Evolutionary conservation across 768 basidiomycete genomes (phyloP), one percentile per base, ranked within the genome.

Genomic region (Auricularia sp.): DNA sequence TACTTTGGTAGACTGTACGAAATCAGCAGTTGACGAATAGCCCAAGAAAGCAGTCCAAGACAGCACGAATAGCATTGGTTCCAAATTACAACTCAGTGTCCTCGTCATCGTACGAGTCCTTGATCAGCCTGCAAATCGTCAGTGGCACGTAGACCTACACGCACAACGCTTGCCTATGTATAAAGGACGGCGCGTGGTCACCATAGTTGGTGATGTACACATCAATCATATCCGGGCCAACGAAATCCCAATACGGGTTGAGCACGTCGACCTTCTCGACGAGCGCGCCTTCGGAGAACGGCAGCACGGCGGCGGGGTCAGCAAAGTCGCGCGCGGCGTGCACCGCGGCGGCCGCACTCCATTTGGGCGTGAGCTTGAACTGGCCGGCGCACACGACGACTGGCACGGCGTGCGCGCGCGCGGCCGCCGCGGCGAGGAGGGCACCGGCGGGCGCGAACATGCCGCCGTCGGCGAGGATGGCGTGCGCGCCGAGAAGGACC

Each of bases 171-270:
- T 69, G 84, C 88, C 93, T 81, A 72, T 94, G 93, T 70, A 98
- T 89, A 63, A 94, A 93, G 18, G 94, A 92, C 21, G 96, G 94
- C 29, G 95, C 92, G 73, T 98, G 95, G 74, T 97, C 96, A 24
- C 96, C 96, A 69, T 98, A 92, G 69, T 99, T 98, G 13, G 94
- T 98, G 70, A 99, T 91, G 75, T 92, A 96, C 13, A 92, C 89
- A 72, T 94, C 89, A 64, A 99, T 85, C 68, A 98, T 77, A 72
- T 98, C 94, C 24, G 94, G 94, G 63, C 86, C 82, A 47, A 99
- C 90, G 75, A 96, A 95, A 76, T 99, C 97, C 73, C 90, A 98
- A 73, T 91, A 93, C n/a, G 95, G 94, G 73, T 95, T 96, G 56
- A 95, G 79, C 8, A 96, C 93, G 69, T 97, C 93, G 14, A 95